phyloP scores from a whole-genome alignment of 148 eudicot species.

The Persicaria tinctoria region DNA sequence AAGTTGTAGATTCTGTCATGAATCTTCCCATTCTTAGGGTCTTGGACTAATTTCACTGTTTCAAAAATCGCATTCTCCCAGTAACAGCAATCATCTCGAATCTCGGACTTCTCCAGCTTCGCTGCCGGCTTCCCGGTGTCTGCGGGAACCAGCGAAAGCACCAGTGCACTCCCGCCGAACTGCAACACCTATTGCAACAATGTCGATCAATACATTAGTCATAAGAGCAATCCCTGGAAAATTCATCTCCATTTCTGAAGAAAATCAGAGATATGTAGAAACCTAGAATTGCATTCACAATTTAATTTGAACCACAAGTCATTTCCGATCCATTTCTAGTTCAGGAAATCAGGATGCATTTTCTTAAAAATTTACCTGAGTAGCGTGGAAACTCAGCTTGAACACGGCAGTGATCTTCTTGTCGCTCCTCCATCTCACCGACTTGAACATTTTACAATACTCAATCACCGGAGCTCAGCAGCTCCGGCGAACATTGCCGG shows the following conservation, averaged over 20 bases:
- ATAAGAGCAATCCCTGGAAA: neutral
- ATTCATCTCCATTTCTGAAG: neutral
- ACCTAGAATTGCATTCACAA: neutral
- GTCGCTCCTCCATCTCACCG: constrained; percentile 87
- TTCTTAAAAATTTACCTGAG: constrained; percentile 49
- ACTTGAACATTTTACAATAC: constrained; percentile 41
- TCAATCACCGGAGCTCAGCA: neutral
- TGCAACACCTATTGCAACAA: constrained; percentile 35
- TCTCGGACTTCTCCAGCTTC: constrained; percentile 54
- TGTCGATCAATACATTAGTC: neutral
- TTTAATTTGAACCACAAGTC: neutral
- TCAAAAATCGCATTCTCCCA: constrained; percentile 81
- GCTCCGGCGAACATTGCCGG: constrained; percentile 36
- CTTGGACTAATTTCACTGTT: constrained; percentile 65
- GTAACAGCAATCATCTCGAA: constrained; percentile 60
- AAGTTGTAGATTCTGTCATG: constrained; percentile 73
- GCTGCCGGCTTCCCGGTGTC: constrained; percentile 75
- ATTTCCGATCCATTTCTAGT: neutral
- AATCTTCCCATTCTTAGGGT: constrained; percentile 67
- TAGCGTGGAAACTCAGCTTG: constrained; percentile 77
- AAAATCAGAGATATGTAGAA: neutral
- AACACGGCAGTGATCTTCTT: constrained; percentile 59
- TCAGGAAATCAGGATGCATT: neutral
- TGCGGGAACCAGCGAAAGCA: constrained; percentile 60
- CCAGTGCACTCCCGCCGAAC: constrained; percentile 51